Conservation (phyloP, 257 asterid genomes). For the Nicotiana tabacum region DNA sequence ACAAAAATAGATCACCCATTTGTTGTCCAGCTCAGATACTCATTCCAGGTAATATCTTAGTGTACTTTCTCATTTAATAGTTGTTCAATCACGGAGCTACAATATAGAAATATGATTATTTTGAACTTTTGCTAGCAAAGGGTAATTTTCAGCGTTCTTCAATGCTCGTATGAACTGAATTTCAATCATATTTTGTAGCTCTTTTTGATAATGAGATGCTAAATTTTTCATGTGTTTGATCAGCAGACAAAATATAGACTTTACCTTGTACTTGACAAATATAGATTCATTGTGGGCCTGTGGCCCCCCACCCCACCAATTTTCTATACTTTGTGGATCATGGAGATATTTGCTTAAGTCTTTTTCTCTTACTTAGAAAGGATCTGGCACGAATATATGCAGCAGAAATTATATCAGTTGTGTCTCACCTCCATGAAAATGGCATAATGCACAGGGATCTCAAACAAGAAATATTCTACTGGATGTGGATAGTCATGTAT, state of each 20-base stretch:
- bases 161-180: too few species aligned
- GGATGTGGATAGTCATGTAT: constrained; percentile 73
- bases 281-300: constrained; percentile 15
- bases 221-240: not conserved
- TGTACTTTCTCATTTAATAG: not conserved
- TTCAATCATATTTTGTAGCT: not conserved
- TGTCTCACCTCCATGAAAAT: constrained; percentile 58
- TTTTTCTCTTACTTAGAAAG: constrained; percentile 32
- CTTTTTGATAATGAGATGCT: not conserved
- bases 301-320: not conserved
- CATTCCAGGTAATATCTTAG: constrained; percentile 44
- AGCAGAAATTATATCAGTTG: constrained; percentile 58
- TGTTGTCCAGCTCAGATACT: constrained; percentile 59
- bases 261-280: constrained; percentile 55
- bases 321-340: not conserved
- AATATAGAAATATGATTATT: not conserved
- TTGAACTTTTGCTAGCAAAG: too few species aligned
- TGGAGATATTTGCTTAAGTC: constrained; percentile 6
- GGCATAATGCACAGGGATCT: constrained; percentile 66
- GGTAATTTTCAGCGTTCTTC: too few species aligned
- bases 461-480: constrained; percentile 55
- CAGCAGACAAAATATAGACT: constrained; percentile 66
- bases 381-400: constrained; percentile 52
- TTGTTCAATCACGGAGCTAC: not conserved
- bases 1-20: constrained; percentile 61